A percentile compares a stretch with the other conserved stretches of the same genome.
phyloP scores from a whole-genome alignment of 208 protist species.

The Leishmania major region DNA sequence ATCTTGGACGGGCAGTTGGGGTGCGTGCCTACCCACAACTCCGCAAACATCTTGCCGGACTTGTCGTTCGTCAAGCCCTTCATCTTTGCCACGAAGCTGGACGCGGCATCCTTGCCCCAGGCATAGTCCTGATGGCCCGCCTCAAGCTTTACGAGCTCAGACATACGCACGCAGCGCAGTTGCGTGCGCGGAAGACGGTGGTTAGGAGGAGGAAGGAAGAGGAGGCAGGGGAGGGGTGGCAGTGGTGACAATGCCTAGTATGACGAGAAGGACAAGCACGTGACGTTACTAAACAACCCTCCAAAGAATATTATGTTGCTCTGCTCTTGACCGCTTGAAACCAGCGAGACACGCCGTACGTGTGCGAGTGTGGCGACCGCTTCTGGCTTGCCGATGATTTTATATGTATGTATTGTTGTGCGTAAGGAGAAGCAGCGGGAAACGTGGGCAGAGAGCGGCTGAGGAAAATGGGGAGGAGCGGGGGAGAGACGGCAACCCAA shows the following conservation, averaged over 20 bases:
- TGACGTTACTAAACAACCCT: neutral
- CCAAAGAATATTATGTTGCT: no score
- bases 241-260: no score
- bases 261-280: neutral
- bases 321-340: neutral
- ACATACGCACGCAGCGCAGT: conserved; percentile 24
- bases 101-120: conserved; percentile 80
- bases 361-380: neutral
- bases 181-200: neutral
- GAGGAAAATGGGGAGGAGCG: neutral
- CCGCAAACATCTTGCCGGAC: conserved; percentile 83
- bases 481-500: neutral
- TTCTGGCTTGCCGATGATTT: neutral
- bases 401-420: neutral
- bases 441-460: neutral
- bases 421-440: neutral
- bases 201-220: neutral
- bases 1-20: conserved; percentile 85
- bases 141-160: conserved; percentile 52
- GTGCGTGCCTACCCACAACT: conserved; percentile 99
- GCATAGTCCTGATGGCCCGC: conserved; percentile 83
- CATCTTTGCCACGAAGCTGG: conserved; percentile 87
- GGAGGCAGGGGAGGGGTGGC: neutral
- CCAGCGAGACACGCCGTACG: neutral
- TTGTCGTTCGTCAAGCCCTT: conserved; percentile 52